Evolutionary conservation across 331 rosid species (phyloP).

Genomic region (Acacia concinna): DNA sequence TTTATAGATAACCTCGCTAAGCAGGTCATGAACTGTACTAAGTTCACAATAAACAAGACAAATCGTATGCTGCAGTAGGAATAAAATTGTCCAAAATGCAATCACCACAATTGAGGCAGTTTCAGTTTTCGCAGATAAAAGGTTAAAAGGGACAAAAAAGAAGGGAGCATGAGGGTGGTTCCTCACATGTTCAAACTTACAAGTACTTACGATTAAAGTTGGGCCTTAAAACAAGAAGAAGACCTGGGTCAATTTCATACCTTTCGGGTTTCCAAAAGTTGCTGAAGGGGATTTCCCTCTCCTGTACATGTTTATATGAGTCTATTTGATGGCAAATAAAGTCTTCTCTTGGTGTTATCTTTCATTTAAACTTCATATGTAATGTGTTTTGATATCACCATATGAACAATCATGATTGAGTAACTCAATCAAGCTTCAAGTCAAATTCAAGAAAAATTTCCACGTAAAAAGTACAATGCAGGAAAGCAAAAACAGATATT

Average conservation of each 20-base stretch:
- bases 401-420: neutral
- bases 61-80: neutral
- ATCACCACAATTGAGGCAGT: neutral
- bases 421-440: neutral
- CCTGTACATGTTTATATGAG: neutral
- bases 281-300: neutral
- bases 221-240: constrained; percentile 6
- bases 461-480: neutral
- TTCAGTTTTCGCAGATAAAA: neutral
- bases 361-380: neutral
- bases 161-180: neutral
- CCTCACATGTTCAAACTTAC: neutral
- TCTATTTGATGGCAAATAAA: neutral
- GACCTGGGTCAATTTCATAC: neutral
- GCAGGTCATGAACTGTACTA: constrained; percentile 6
- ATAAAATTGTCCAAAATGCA: neutral
- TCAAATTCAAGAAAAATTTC: neutral
- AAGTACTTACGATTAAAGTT: neutral
- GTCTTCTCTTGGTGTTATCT: neutral
- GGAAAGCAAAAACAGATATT: neutral
- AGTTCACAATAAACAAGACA: neutral
- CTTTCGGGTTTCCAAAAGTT: neutral
- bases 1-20: constrained; percentile 12
- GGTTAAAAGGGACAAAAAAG: neutral
- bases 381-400: neutral